phyloP scores from a whole-genome alignment of 306 rosid genomes.

The Sophora flavescens region DNA sequence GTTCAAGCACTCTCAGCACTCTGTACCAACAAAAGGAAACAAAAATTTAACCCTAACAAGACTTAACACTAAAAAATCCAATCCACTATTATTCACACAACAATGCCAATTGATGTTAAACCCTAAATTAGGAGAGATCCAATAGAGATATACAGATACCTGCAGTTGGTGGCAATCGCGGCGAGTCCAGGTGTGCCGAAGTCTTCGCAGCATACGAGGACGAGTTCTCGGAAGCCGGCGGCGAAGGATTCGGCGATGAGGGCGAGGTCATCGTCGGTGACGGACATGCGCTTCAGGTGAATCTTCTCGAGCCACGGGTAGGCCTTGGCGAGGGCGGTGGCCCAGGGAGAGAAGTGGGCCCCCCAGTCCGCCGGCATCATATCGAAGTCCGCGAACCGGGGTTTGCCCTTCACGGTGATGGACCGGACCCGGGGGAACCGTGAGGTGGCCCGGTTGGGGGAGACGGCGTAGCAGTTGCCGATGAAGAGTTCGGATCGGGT shows the following conservation, averaged over 20 bases:
- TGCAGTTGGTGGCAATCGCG: slow-evolving; percentile 68
- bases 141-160: slow-evolving; percentile 39
- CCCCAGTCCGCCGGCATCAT: slow-evolving; percentile 88
- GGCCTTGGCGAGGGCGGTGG: slow-evolving; percentile 58
- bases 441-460: slow-evolving; percentile 67
- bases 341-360: slow-evolving; percentile 85
- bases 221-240: slow-evolving; percentile 71
- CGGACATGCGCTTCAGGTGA: slow-evolving; percentile 80
- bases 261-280: slow-evolving; percentile 69
- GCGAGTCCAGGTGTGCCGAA: slow-evolving; percentile 82
- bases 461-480: slow-evolving; percentile 86
- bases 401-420: slow-evolving; percentile 78
- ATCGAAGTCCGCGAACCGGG: slow-evolving; percentile 90
- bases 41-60: not conserved
- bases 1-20: slow-evolving; percentile 80
- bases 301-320: slow-evolving; percentile 90
- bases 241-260: slow-evolving; percentile 62
- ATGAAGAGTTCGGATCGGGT: slow-evolving; percentile 96
- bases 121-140: no score
- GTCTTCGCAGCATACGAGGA: slow-evolving; percentile 82
- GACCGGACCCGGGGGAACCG: slow-evolving; percentile 69
- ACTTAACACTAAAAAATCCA: not conserved
- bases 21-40: slow-evolving; percentile 50
- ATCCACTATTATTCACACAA: not conserved
- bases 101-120: slow-evolving; percentile 19